Base-by-base conservation (phyloP, 331 rosid species). In the Pyrus hybrid region DNA sequence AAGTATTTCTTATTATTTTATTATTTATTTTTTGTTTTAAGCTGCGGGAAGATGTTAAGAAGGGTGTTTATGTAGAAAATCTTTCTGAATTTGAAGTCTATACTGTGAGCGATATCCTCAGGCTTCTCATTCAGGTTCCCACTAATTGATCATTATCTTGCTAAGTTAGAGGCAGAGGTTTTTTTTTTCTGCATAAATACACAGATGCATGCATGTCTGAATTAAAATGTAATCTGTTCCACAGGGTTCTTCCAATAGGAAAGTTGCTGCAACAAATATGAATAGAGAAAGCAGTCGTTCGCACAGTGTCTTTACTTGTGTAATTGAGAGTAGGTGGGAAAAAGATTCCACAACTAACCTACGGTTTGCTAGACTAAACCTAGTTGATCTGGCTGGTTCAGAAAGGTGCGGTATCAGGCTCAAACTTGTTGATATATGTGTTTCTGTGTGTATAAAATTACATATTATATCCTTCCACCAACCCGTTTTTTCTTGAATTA, bases 311-410 rank as follows among this genome's bases (percentile, higher is more conserved):
- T n/a, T n/a, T n/a, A n/a, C n/a, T n/a, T n/a, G n/a, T n/a, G n/a
- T n/a, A n/a, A n/a, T n/a, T n/a, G n/a, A n/a, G n/a, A n/a, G n/a
- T n/a, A n/a, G n/a, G n/a, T n/a, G n/a, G n/a, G n/a, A n/a, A n/a
- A n/a, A n/a, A n/a, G n/a, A n/a, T n/a, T n/a, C n/a, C n/a, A n/a
- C n/a, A n/a, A n/a, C n/a, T 72, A 94, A 94, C 86, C 86, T 88
- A 45, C 95, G 97, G n/a, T 94, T 90, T 86, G 95, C 99, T 62
- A 86, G 97, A 85, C 79, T 94, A 51, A 94, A 94, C 84, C 86
- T 94, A 62, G 99, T 94, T 79, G 99, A 94, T 84, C 88, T 94
- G 73, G 99, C 99, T 74, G 99, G 99, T 74, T 94, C 99, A 35
- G 99, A 94, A 81, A 88, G 99, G 99, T 87, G 80, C 68, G 81